These are phyloP conservation scores for Coniophora puteana DNA, from an alignment of 1,284 basidiomycete genomes.

Conservation along the genomic window DNA sequence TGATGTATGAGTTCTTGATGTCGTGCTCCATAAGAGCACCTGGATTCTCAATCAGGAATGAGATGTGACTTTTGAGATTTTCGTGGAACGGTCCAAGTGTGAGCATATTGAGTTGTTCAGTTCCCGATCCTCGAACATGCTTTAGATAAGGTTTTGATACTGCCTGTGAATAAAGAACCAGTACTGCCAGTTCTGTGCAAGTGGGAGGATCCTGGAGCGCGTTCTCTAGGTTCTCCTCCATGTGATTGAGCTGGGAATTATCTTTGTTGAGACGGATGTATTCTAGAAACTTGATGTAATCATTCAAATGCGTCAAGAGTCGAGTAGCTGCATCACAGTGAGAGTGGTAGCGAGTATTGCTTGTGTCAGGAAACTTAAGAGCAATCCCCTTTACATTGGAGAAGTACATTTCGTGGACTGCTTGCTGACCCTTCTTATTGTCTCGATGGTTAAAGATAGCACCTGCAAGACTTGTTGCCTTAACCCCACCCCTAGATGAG, in stretches of 20 bases:
- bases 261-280: constrained; percentile 18
- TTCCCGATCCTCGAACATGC: constrained; percentile 13
- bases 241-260: constrained; percentile 12
- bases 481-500: constrained; percentile 24
- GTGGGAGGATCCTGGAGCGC: constrained; percentile 9
- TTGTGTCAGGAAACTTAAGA: constrained; percentile 10
- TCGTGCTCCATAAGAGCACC: constrained; percentile 13
- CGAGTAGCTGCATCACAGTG: constrained; percentile 8
- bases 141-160: constrained; percentile 27
- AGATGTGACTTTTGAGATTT: constrained; percentile 15
- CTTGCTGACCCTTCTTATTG: constrained; percentile 30
- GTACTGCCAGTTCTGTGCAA: background rate
- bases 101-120: constrained; percentile 16
- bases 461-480: constrained; percentile 24
- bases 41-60: constrained; percentile 17
- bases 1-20: background rate
- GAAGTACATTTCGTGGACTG: constrained; percentile 14
- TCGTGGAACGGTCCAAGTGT: constrained; percentile 23
- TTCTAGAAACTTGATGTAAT: constrained; percentile 9
- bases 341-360: constrained; percentile 12
- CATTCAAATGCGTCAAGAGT: constrained; percentile 3
- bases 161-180: constrained; percentile 19
- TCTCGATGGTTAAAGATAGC: constrained; percentile 29
- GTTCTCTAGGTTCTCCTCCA: constrained; percentile 19
- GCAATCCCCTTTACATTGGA: constrained; percentile 6